phyloP scores from a whole-genome alignment of 805 yeast species.

The Candida rishiriensis region DNA sequence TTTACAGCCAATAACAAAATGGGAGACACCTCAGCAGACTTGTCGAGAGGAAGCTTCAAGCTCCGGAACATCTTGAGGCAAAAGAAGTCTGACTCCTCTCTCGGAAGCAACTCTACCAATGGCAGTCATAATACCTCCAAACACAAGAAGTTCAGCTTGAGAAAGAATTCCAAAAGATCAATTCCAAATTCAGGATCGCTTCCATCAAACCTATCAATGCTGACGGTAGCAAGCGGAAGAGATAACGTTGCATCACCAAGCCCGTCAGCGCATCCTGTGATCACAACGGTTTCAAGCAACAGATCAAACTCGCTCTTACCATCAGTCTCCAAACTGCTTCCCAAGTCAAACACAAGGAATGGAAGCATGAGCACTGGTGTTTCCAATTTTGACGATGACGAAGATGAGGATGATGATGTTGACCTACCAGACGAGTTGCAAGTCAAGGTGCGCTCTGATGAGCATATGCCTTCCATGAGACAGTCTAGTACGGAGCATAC shows the following conservation, averaged over 20 bases:
- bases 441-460: neutral
- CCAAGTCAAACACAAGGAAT: neutral
- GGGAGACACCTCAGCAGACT: neutral
- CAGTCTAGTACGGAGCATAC: too few species aligned
- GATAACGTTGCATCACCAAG: neutral
- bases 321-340: neutral
- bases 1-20: neutral
- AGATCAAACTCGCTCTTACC: neutral
- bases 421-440: neutral
- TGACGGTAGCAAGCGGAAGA: slow-evolving; percentile 2
- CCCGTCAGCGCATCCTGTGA: neutral
- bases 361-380: neutral
- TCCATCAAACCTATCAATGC: slow-evolving; percentile 3
- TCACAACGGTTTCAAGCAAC: neutral
- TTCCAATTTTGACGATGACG: neutral
- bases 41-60: slow-evolving; percentile 8
- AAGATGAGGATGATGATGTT: slow-evolving; percentile 2
- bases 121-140: neutral
- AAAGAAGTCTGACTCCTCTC: slow-evolving; percentile 8
- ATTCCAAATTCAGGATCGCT: slow-evolving; percentile 7
- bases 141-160: neutral
- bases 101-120: slow-evolving; percentile 5
- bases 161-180: neutral
- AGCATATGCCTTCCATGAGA: too few species aligned
- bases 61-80: slow-evolving; percentile 10